phyloP scores from a whole-genome alignment of 2,329 filamentous ascomycete genomes.

The Orbilia javanica region DNA sequence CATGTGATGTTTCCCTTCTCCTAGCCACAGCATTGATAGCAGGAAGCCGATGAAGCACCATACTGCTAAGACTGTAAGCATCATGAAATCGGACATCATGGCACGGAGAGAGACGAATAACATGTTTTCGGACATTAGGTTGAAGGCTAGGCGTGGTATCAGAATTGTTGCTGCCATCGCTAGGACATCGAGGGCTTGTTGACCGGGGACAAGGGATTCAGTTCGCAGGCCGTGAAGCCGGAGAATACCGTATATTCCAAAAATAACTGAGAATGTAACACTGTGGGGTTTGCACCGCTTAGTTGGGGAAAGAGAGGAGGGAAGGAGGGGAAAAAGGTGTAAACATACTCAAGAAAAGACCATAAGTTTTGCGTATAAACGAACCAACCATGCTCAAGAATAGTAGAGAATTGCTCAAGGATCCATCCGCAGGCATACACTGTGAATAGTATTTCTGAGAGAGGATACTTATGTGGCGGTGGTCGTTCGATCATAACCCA shows the following conservation, averaged over 20 bases:
- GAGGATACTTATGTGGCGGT: conserved; percentile 69
- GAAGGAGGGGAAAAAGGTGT: neutral
- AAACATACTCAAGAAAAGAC: conserved; percentile 79
- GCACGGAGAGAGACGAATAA: conserved; percentile 83
- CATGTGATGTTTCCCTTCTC: conserved; percentile 73
- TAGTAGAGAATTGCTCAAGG: conserved; percentile 80
- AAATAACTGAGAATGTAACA: conserved; percentile 80
- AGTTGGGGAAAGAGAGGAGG: neutral
- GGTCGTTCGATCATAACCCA: conserved; percentile 78
- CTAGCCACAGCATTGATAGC: conserved; percentile 82
- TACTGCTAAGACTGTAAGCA: conserved; percentile 78
- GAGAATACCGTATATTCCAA: conserved; percentile 75
- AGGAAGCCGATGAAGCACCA: conserved; percentile 90
- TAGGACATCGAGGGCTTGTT: conserved; percentile 82
- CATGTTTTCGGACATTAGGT: conserved; percentile 84
- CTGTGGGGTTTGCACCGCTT: neutral
- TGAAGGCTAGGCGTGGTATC: conserved; percentile 83
- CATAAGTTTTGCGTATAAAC: conserved; percentile 90
- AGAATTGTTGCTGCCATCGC: conserved; percentile 82
- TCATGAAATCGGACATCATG: conserved; percentile 88
- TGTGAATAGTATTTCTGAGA: conserved; percentile 76
- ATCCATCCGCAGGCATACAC: conserved; percentile 84
- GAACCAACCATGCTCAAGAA: conserved; percentile 80
- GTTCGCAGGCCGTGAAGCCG: conserved; percentile 75
- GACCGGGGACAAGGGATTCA: conserved; percentile 68